phyloP scores from a whole-genome alignment of 495 filamentous ascomycete species.

The Penicillium waksmanii region DNA sequence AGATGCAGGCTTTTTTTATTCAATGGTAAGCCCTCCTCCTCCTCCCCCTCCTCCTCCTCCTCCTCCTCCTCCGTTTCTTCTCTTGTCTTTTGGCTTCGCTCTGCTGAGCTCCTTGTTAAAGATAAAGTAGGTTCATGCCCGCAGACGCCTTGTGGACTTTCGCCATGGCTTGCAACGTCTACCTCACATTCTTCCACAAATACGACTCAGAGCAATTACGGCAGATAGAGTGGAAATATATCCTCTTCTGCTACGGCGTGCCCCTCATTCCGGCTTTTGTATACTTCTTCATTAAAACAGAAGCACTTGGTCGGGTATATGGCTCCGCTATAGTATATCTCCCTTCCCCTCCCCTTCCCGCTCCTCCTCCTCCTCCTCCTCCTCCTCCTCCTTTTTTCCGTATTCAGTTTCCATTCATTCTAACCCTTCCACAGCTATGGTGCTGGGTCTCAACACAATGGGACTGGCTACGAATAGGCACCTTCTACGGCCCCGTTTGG shows the following conservation, averaged over 20 bases:
- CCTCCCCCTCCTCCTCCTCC: not conserved
- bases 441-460: conserved; percentile 76
- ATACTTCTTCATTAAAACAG: conserved; percentile 65
- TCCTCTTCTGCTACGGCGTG: conserved; percentile 73
- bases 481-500: conserved; percentile 88
- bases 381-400: too few relatives aligned
- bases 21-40: conserved; percentile 64
- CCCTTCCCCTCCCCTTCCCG: too few relatives aligned
- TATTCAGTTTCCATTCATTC: not conserved
- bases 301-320: conserved; percentile 61
- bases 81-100: not conserved
- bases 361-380: too few relatives aligned
- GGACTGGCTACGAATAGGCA: conserved; percentile 74
- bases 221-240: conserved; percentile 71
- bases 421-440: conserved; percentile 60
- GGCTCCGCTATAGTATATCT: conserved; percentile 67
- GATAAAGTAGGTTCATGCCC: conserved; percentile 63
- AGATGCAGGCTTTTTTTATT: conserved; percentile 75
- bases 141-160: conserved; percentile 82
- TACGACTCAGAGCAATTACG: conserved; percentile 70
- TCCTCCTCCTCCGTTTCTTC: not conserved
- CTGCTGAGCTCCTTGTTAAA: not conserved
- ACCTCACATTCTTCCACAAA: conserved; percentile 80
- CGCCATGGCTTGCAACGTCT: conserved; percentile 88
- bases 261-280: conserved; percentile 71